These are phyloP conservation scores for Austropuccinia psidii DNA, from an alignment of 1,284 basidiomycete species.

Conservation along the genomic window DNA sequence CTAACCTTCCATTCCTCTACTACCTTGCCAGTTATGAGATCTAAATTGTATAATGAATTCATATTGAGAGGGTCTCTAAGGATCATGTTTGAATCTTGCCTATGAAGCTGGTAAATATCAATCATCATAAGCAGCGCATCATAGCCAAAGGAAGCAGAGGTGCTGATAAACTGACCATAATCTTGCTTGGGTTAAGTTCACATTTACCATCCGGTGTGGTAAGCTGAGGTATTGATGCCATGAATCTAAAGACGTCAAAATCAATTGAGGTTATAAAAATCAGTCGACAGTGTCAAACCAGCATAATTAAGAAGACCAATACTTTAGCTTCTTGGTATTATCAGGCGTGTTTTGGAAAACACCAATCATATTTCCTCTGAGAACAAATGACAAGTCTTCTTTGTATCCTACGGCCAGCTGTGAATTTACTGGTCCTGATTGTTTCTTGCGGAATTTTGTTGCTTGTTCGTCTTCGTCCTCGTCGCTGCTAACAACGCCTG, in stretches of 20 bases:
- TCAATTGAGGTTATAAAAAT: background rate
- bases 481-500: background rate
- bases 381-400: slow-evolving; percentile 89
- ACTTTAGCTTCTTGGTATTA: slow-evolving; percentile 41
- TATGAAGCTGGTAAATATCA: background rate
- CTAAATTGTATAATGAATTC: slow-evolving; percentile 83
- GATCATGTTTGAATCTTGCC: slow-evolving; percentile 78
- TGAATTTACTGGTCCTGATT: slow-evolving; percentile 60
- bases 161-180: slow-evolving; percentile 17
- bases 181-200: slow-evolving; percentile 65
- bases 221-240: slow-evolving; percentile 51
- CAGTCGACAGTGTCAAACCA: too few species aligned
- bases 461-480: slow-evolving; percentile 16
- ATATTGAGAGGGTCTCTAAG: slow-evolving; percentile 75
- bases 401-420: slow-evolving; percentile 93
- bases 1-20: slow-evolving; percentile 97
- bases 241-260: slow-evolving; percentile 51
- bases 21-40: slow-evolving; percentile 90
- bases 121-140: background rate
- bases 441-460: slow-evolving; percentile 6
- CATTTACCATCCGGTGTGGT: slow-evolving; percentile 67
- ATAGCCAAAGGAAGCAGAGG: background rate
- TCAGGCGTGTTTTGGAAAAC: slow-evolving; percentile 83
- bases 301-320: background rate
- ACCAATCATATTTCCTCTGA: slow-evolving; percentile 90